Base-by-base conservation (phyloP, 176 grass and related monocot genomes). In the Bolboschoenus planiculmis region DNA sequence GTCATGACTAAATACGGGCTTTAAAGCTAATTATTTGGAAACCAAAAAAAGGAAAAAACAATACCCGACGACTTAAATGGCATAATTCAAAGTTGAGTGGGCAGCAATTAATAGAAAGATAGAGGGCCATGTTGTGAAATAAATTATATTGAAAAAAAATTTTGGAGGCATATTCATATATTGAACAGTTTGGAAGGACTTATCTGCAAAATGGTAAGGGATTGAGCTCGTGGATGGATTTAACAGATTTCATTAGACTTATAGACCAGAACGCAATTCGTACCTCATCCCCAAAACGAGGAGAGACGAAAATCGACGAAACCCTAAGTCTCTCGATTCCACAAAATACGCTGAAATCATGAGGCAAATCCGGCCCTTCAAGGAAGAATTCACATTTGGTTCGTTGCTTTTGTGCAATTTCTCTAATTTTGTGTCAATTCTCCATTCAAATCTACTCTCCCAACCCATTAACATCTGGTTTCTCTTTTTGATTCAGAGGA, bases 341-440 rank as follows among this genome's bases (percentile, higher is more conserved):
- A 56, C 7, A 23, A 56, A 56, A 3, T n/a, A 56, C 27, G 14
- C 76, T n/a, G 1, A 33, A 65, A 46, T 47, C 35, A 82, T 82
- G 79, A 50, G 7, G 24, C 79, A 82, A 29, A 26, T 82, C 23
- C 79, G 58, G 3, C 48, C 78, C 46, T 93, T 93, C 91, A 91
- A 93, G 89, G 33, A 93, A 39, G 86, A 91, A 78, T 93, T 89
- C 82, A 83, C 82, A 59, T 68, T 89, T n/a, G 88, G 91, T 89
- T 8, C 26, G 64, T 75, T 53, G 0, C 43, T 47, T 51, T 65
- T 62, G 4, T 62, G 15, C 39, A 35, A 46, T 85, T 78, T 46
- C 35, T 61, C 10, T 11, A 9, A 44, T 6, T 24, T 20, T n/a
- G 10, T 51, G 8, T 18, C 37, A 21, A 14, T 42, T 61, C 46